A percentile compares a stretch with the other conserved stretches of the same genome.
Conservation (phyloP, 768 basidiomycete species). For the Auriscalpium orientale region DNA sequence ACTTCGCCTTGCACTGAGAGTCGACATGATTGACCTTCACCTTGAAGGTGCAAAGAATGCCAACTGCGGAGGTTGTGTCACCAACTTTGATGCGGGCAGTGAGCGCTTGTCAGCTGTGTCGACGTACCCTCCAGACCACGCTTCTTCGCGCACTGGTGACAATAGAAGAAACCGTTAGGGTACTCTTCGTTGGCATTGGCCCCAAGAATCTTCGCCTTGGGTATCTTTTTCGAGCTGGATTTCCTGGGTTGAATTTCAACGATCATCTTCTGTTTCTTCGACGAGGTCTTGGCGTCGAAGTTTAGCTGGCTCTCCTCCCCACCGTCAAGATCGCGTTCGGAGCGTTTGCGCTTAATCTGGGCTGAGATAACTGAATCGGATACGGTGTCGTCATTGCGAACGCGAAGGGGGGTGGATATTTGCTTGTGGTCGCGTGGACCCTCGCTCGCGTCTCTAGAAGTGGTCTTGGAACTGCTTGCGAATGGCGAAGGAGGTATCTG, state of each 20-base stretch:
- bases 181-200: conserved; percentile 20
- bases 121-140: conserved; percentile 42
- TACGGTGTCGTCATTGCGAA: conserved; percentile 15
- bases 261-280: conserved; percentile 36
- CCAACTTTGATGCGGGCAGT: conserved; percentile 2
- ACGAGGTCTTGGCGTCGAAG: conserved; percentile 7
- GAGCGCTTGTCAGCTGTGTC: not conserved
- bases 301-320: not conserved
- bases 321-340: conserved; percentile 6
- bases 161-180: conserved; percentile 41
- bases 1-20: conserved; percentile 48
- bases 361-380: not conserved
- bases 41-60: conserved; percentile 31
- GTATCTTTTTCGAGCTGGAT: conserved; percentile 2
- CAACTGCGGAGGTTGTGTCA: conserved; percentile 16
- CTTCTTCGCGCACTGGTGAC: conserved; percentile 68
- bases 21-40: conserved; percentile 19
- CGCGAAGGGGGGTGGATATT: conserved; percentile 16
- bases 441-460: not conserved
- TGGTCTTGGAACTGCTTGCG: conserved; percentile 1
- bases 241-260: conserved; percentile 29
- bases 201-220: not conserved
- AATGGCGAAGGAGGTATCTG: conserved; percentile 49
- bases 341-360: conserved; percentile 21
- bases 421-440: not conserved